phyloP scores from a whole-genome alignment of 306 rosid species.

The Casuarina cunninghamiana region DNA sequence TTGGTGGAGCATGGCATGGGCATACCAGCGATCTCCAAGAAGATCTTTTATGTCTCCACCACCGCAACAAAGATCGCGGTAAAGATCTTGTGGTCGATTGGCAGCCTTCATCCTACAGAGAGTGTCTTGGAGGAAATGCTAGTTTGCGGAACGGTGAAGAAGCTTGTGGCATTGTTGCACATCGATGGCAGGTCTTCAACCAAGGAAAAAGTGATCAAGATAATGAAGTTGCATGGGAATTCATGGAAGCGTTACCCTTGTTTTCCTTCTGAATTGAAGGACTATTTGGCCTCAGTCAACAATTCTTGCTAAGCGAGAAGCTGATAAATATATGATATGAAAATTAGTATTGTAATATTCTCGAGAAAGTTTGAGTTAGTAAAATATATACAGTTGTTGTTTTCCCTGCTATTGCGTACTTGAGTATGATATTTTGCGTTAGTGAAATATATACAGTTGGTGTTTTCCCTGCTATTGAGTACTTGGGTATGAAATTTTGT shows the following conservation, averaged over 20 bases:
- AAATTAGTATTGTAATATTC: not conserved
- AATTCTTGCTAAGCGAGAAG: not conserved
- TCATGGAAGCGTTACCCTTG: constrained; percentile 52
- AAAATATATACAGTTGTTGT: not conserved
- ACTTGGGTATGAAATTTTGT: too few species aligned
- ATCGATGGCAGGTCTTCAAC: constrained; percentile 42
- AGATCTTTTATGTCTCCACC: constrained; percentile 38
- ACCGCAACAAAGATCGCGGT: constrained; percentile 44
- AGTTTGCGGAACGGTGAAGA: constrained; percentile 53
- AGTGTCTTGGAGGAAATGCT: constrained; percentile 54
- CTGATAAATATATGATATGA: not conserved
- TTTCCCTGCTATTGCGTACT: not conserved
- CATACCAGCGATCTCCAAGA: constrained; percentile 38
- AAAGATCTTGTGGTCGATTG: constrained; percentile 41
- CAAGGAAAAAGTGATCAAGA: constrained; percentile 40
- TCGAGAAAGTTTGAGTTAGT: constrained; percentile 1
- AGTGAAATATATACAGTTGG: too few species aligned
- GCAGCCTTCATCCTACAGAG: constrained; percentile 39
- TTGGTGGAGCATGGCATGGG: constrained; percentile 57
- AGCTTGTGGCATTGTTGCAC: constrained; percentile 44
- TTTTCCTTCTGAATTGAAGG: constrained; percentile 41
- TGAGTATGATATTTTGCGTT: not conserved
- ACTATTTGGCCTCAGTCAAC: constrained; percentile 28
- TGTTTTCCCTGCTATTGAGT: too few species aligned
- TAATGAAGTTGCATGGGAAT: constrained; percentile 49